Evolutionary conservation across 768 basidiomycete genomes (phyloP).

Genomic region (Mycena venus): DNA sequence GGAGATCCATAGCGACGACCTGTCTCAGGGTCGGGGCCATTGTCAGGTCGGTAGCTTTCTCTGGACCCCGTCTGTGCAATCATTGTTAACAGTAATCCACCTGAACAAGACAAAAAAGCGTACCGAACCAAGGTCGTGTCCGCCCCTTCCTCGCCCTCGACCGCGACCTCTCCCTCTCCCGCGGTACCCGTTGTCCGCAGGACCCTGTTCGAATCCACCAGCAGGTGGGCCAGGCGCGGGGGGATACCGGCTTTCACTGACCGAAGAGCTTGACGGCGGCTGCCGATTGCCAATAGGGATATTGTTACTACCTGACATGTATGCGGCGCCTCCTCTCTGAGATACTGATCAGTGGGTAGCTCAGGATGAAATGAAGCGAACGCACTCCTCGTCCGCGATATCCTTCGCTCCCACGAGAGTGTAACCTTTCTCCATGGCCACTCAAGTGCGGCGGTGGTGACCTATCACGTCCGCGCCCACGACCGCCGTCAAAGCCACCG

Average conservation of each 20-base stretch:
- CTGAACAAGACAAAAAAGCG: background rate
- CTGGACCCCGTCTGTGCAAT: constrained; percentile 17
- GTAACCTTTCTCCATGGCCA: constrained; percentile 4
- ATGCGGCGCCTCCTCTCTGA: constrained; percentile 8
- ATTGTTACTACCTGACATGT: constrained; percentile 18
- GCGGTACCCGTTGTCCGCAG: constrained; percentile 23
- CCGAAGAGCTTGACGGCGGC: background rate
- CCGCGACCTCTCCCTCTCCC: constrained; percentile 24
- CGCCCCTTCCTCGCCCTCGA: constrained; percentile 25
- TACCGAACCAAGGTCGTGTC: constrained; percentile 14
- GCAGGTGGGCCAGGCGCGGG: background rate
- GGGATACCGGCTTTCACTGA: constrained; percentile 7
- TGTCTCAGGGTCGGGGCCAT: constrained; percentile 19
- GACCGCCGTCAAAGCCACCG: constrained; percentile 12
- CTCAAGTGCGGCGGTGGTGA: constrained; percentile 27
- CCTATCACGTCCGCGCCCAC: constrained; percentile 17
- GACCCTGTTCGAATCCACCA: constrained; percentile 13
- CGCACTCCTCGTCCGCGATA: constrained; percentile 29
- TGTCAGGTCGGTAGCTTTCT: constrained; percentile 26
- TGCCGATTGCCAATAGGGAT: constrained; percentile 17
- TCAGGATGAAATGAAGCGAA: background rate
- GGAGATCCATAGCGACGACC: constrained; percentile 19
- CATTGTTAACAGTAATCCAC: background rate
- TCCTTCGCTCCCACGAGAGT: constrained; percentile 6
- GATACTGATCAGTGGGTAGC: background rate